These are phyloP conservation scores for Cyberlindnera galapagoensis DNA, from an alignment of 805 yeast species.

Conservation along the genomic window DNA sequence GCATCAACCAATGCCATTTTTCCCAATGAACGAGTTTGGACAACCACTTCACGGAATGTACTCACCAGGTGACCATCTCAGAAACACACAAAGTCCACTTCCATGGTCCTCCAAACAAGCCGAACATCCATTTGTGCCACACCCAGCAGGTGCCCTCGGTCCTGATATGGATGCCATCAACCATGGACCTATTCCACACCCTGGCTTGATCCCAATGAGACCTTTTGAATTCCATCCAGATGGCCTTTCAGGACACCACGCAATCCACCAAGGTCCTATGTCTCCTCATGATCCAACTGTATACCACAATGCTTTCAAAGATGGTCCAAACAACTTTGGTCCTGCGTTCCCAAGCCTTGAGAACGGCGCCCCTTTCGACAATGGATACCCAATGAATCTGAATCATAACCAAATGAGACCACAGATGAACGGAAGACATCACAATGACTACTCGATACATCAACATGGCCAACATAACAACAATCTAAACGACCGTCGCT, in stretches of 20 bases:
- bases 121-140: slow-evolving; percentile 14
- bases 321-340: slow-evolving; percentile 8
- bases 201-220: slow-evolving; percentile 22
- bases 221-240: slow-evolving; percentile 24
- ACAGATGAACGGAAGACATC: slow-evolving; percentile 13
- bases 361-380: slow-evolving; percentile 10
- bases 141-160: slow-evolving; percentile 5
- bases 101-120: slow-evolving; percentile 22
- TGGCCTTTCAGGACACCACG: slow-evolving; percentile 13
- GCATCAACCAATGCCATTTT: slow-evolving; percentile 23
- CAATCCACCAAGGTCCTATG: slow-evolving; percentile 10
- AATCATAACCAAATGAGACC: slow-evolving; percentile 23
- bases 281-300: slow-evolving; percentile 9
- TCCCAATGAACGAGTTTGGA: slow-evolving; percentile 24
- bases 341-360: slow-evolving; percentile 13
- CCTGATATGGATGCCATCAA: slow-evolving; percentile 11
- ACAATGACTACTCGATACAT: slow-evolving; percentile 3
- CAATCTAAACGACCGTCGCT: slow-evolving; percentile 13
- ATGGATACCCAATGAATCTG: slow-evolving; percentile 11
- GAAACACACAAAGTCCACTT: slow-evolving; percentile 11
- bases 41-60: slow-evolving; percentile 21
- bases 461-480: slow-evolving; percentile 8
- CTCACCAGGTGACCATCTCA: slow-evolving; percentile 14
- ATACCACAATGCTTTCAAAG: slow-evolving; percentile 10
- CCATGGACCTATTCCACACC: slow-evolving; percentile 21